Evolutionary conservation across 345 rosid species (phyloP), one percentile per base, ranked within the genome.

Genomic region (Zanthoxylum bungeanum): DNA sequence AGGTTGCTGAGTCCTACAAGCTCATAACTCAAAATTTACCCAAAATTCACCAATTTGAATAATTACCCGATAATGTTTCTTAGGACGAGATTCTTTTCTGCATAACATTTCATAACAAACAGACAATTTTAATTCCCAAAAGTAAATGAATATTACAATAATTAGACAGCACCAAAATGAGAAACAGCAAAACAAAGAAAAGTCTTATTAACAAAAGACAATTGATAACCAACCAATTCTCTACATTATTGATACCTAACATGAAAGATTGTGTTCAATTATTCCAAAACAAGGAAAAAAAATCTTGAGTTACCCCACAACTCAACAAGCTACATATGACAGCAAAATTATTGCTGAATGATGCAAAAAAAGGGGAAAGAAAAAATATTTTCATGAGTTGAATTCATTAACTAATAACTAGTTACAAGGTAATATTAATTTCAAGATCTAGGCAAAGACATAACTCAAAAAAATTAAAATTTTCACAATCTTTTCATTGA

Each of bases 361-460:
- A n/a, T n/a, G n/a, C n/a, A n/a, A n/a, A n/a, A n/a, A n/a, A n/a
- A n/a, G n/a, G n/a, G n/a, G n/a, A n/a, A n/a, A n/a, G n/a, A n/a
- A n/a, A n/a, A n/a, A n/a, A n/a, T n/a, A n/a, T n/a, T n/a, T n/a
- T 14, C 25, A 3, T 6, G 28, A 47, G 37, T 47, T 21, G 37
- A 52, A 27, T n/a, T 69, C 36, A 34, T 17, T 4, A 52, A 60
- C 74, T 31, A 40, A 74, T 27, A 39, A 62, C 31, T 47, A 47
- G 10, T 17, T n/a, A 17, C 17, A 4, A 19, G 16, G 14, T 58
- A 40, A 3, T 5, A 44, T 31, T 42, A 66, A 50, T 44, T 62
- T 28, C 59, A 74, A 55, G 76, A 80, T 73, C 73, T 16, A 4
- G n/a, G 33, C 57, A 49, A 47, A 30, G 42, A 42, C 14, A 61